phyloP scores from a whole-genome alignment of 345 rosid species.

The Geranium rotundifolium region DNA sequence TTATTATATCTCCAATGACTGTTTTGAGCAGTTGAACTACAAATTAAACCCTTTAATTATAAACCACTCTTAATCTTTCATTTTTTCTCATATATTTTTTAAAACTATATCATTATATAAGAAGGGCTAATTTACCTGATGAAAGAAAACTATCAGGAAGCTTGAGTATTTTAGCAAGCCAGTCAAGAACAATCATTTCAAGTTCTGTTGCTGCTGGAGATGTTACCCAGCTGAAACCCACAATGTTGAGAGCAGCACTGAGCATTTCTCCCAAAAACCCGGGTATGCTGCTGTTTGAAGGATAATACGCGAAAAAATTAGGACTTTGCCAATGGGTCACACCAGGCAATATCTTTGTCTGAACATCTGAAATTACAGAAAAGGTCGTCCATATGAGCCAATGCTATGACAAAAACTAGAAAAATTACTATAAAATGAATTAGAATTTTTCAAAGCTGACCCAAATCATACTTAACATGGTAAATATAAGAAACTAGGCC shows the following conservation, averaged over 20 bases:
- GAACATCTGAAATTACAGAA: constrained; percentile 39
- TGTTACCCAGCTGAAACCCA: constrained; percentile 87
- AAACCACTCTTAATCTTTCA: too few relatives aligned
- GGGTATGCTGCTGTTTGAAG: constrained; percentile 77
- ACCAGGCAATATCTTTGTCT: constrained; percentile 66
- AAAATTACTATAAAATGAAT: neutral
- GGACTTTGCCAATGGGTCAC: constrained; percentile 95
- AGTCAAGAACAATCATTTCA: constrained; percentile 80
- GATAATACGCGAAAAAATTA: constrained; percentile 66
- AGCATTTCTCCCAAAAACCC: constrained; percentile 97
- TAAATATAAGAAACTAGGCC: neutral
- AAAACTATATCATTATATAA: too few relatives aligned
- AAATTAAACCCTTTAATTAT: too few relatives aligned
- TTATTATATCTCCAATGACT: too few relatives aligned
- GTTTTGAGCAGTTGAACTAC: too few relatives aligned
- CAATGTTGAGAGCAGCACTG: constrained; percentile 73
- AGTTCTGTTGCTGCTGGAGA: constrained; percentile 95
- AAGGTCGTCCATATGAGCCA: neutral
- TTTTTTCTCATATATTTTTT: too few relatives aligned
- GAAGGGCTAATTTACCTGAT: constrained; percentile 26
- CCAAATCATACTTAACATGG: neutral
- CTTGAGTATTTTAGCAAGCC: constrained; percentile 71
- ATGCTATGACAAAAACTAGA: neutral
- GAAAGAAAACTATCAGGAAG: constrained; percentile 71
- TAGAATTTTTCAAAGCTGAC: neutral